Conservation (phyloP, 441 rosid species). For the Gossypium schwendimanii region DNA sequence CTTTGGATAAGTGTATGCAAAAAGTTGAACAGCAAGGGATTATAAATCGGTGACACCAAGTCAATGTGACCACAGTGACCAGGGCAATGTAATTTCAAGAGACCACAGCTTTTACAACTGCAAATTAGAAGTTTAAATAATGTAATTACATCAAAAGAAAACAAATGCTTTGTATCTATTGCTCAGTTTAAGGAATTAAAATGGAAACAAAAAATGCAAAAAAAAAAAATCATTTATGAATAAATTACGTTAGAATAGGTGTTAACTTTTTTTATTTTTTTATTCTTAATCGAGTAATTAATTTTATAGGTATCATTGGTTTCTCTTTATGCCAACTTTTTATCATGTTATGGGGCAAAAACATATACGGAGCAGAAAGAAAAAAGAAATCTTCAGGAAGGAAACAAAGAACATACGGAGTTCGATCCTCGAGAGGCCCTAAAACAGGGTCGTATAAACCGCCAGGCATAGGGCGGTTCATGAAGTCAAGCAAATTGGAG, state of each 20-base stretch:
- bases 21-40: conserved; percentile 71
- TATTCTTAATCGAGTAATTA: no score
- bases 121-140: conserved; percentile 16
- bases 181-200: not conserved
- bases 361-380: not conserved
- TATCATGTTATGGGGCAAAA: not conserved
- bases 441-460: conserved; percentile 42
- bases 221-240: not conserved
- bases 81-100: conserved; percentile 51
- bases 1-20: conserved; percentile 53
- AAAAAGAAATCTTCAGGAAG: not conserved
- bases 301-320: no score
- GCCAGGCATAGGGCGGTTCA: conserved; percentile 32
- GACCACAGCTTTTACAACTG: conserved; percentile 81
- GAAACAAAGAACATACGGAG: conserved; percentile 25
- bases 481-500: conserved; percentile 28
- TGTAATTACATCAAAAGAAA: not conserved
- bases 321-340: not conserved
- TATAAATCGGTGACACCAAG: conserved; percentile 63
- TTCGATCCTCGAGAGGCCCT: conserved; percentile 36
- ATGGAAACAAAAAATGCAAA: not conserved
- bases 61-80: conserved; percentile 95
- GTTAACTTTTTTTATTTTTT: no score
- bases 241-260: not conserved
- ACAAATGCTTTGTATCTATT: not conserved